Evolutionary conservation across 2,329 filamentous ascomycete genomes (phyloP), one percentile per base, ranked within the genome.

Genomic region (Bipolaris victoriae): DNA sequence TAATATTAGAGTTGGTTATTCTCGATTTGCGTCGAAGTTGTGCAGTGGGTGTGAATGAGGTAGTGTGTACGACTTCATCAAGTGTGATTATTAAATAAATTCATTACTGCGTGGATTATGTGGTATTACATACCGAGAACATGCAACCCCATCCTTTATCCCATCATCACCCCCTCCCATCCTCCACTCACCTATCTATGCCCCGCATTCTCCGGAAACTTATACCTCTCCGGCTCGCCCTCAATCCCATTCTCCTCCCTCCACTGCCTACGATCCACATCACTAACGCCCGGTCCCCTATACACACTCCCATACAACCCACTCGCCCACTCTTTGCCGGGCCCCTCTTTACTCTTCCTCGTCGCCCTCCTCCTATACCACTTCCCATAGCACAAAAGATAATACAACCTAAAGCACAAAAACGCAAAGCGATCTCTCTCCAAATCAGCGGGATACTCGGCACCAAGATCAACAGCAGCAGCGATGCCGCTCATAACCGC

Each of bases 401-500:
- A 88, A 62, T 88, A 88, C 57, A 88, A 68, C 41, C 86, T 71
- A 66, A 88, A 89, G 46, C 81, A 80, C 57, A 88, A 65, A 52
- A 88, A 80, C 0, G 86, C 84, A 66, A 87, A 89, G 51, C 77
- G 79, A 58, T 88, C 86, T n/a, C 84, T 73, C 73, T 88, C 86
- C 1, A 89, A 68, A 64, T 88, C 86, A 58, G 83, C 84, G 1
- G 80, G 78, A 65, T 91, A 91, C 1, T 81, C 78, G 0, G 88
- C 89, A 0, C 89, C 89, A 0, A 91, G 77, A 45, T 86, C 83
- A 52, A 89, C 89, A 0, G 88, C 89, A 2, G 88, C 89, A 3
- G 88, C 86, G 46, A 91, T 89, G 0, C 89, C 88, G 53, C 84
- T 86, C 48, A 91, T 87, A 55, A 87, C 87, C 1, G 89, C 89